These are phyloP conservation scores for Alternaria solani DNA, from an alignment of 2,329 filamentous ascomycete genomes.

Conservation along the genomic window DNA sequence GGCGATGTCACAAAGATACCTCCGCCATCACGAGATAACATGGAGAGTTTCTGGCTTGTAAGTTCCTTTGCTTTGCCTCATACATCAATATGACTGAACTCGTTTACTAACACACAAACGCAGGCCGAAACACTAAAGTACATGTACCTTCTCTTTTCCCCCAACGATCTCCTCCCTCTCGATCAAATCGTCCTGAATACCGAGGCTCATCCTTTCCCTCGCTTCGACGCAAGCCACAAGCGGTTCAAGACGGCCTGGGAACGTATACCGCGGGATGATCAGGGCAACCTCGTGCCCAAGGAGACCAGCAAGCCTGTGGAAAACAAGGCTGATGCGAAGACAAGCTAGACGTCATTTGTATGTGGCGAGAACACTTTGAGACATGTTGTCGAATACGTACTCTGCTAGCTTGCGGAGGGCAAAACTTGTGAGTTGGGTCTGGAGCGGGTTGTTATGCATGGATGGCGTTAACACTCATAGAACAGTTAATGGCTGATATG, in stretches of 20 bases:
- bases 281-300: conserved; percentile 38
- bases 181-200: conserved; percentile 94
- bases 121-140: conserved; percentile 97
- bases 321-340: conserved; percentile 2
- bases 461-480: not conserved
- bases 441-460: not conserved
- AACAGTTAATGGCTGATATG: not conserved
- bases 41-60: conserved; percentile 99
- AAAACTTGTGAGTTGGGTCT: not conserved
- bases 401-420: not conserved
- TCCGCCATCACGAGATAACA: conserved; percentile 79
- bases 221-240: conserved; percentile 78
- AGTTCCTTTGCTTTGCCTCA: conserved; percentile 46
- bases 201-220: conserved; percentile 88
- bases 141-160: conserved; percentile 92
- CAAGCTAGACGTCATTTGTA: not conserved
- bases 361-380: not conserved
- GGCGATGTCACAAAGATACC: conserved; percentile 77
- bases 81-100: not conserved
- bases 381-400: not conserved
- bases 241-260: conserved; percentile 84
- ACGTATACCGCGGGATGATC: conserved; percentile 66
- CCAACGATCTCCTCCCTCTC: conserved; percentile 80
- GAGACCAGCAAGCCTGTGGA: conserved; percentile 14
- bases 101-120: not conserved